Conservation (phyloP, 768 basidiomycete species). For the Xerocomellus intermedius region DNA sequence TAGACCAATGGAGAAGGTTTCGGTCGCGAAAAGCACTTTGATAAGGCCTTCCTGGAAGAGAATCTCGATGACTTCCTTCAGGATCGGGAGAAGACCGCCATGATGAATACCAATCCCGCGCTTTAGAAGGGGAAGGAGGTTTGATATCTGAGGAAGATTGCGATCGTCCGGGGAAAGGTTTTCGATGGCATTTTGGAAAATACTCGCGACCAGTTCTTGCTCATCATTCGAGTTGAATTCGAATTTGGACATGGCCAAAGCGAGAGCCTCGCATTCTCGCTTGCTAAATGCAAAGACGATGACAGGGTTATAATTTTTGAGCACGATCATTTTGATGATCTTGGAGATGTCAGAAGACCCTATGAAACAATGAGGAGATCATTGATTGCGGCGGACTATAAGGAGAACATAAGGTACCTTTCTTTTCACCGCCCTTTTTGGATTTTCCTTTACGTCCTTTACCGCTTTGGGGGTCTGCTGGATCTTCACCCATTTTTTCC, state of each 20-base stretch:
- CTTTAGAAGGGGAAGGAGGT: constrained; percentile 87
- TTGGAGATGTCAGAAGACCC: constrained; percentile 94
- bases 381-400: not conserved
- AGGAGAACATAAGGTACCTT: constrained; percentile 49
- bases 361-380: constrained; percentile 31
- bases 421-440: constrained; percentile 90
- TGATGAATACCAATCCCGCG: constrained; percentile 99
- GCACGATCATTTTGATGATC: constrained; percentile 98
- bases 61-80: constrained; percentile 99
- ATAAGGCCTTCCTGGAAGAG: constrained; percentile 97
- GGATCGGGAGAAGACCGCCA: constrained; percentile 92
- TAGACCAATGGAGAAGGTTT: constrained; percentile 96
- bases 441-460: constrained; percentile 91
- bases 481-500: constrained; percentile 83
- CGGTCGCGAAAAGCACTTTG: constrained; percentile 97
- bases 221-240: constrained; percentile 95
- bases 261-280: constrained; percentile 93
- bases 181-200: constrained; percentile 94
- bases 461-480: constrained; percentile 81
- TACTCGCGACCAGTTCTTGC: constrained; percentile 78
- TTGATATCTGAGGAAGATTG: constrained; percentile 88
- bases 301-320: constrained; percentile 95
- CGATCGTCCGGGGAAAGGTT: constrained; percentile 85
- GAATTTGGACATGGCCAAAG: constrained; percentile 88
- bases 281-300: constrained; percentile 99